Evolutionary conservation across 306 rosid genomes (phyloP), one percentile per base, ranked within the genome.

Genomic region (Trichosanthes cucumerina): DNA sequence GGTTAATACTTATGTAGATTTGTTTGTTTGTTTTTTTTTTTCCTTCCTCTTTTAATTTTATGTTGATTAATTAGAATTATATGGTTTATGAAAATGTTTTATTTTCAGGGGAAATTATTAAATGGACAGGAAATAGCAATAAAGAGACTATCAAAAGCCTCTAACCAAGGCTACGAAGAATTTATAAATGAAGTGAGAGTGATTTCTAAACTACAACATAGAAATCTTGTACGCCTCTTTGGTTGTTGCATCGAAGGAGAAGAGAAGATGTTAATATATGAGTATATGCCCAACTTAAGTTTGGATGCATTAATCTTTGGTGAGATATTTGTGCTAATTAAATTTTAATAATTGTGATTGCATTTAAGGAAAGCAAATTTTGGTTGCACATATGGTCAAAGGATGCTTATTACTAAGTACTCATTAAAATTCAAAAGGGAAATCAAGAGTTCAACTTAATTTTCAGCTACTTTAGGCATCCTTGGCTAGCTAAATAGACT

Each of bases 121-220:
- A 75, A 87, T 43, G 88, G 88, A 1, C 86, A 83, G 64, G 85
- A 83, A 81, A 65, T 87, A 47, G 90, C 90, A 0, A 81, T 85
- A 9, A 85, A 83, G 77, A 87, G 85, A 64, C 83, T 87, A 6
- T 84, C 88, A 0, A 82, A 64, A 64, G 19, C 85, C 12, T 87
- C 88, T 5, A 78, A 82, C n/a, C 90, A 84, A 69, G 87, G 87
- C n/a, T 0, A 72, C 1, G 84, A 83, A 81, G 90, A 87, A 80
- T 81, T 87, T 52, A 85, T 79, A 81, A 87, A 83, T 46, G 88
- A 87, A 75, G 85, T 87, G 4, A 77, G 62, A 0, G 81, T 87
- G 39, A 79, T 85, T 74, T 83, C 88, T n/a, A 83, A 85, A 64
- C 87, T 87, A 65, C 90, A 87, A 44, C 90, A 87, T 66, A 80